A percentile compares a stretch with the other conserved stretches of the same genome.
phyloP scores from a whole-genome alignment of 75 land plant genomes.

The Azolla pinnata region DNA sequence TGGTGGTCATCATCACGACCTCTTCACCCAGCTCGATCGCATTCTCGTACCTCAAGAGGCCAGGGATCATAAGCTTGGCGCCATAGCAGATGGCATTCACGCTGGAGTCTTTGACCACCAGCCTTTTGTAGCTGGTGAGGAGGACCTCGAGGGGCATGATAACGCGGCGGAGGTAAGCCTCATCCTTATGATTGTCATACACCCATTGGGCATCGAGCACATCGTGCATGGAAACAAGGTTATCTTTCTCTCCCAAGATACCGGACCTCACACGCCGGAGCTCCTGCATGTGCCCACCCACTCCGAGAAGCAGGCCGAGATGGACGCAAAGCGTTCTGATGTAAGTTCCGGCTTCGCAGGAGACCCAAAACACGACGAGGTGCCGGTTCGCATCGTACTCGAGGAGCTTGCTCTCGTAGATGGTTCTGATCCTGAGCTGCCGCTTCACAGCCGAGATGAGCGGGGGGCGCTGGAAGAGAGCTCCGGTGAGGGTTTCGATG shows the following conservation, averaged over 20 bases:
- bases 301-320: conserved; percentile 72
- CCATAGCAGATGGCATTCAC: conserved; percentile 98
- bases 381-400: conserved; percentile 76
- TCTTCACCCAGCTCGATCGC: conserved; percentile 80
- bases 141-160: conserved; percentile 88
- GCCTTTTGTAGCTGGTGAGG: conserved; percentile 75
- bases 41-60: conserved; percentile 84
- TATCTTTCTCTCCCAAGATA: conserved; percentile 84
- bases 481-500: conserved; percentile 79
- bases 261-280: conserved; percentile 83
- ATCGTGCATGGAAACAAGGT: conserved; percentile 95
- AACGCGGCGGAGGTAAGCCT: conserved; percentile 68
- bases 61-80: conserved; percentile 96
- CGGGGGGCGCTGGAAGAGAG: conserved; percentile 87
- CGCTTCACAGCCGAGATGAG: conserved; percentile 87
- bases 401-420: conserved; percentile 81
- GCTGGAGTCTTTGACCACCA: conserved; percentile 88
- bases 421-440: conserved; percentile 84
- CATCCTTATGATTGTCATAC: conserved; percentile 73
- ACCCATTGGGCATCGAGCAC: conserved; percentile 91
- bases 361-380: conserved; percentile 89
- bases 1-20: conserved; percentile 90
- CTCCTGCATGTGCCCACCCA: conserved; percentile 98
- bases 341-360: conserved; percentile 90
- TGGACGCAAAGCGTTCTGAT: conserved; percentile 87